Conservation (phyloP, 2,329 filamentous ascomycete species). For the Apiospora arundinis region DNA sequence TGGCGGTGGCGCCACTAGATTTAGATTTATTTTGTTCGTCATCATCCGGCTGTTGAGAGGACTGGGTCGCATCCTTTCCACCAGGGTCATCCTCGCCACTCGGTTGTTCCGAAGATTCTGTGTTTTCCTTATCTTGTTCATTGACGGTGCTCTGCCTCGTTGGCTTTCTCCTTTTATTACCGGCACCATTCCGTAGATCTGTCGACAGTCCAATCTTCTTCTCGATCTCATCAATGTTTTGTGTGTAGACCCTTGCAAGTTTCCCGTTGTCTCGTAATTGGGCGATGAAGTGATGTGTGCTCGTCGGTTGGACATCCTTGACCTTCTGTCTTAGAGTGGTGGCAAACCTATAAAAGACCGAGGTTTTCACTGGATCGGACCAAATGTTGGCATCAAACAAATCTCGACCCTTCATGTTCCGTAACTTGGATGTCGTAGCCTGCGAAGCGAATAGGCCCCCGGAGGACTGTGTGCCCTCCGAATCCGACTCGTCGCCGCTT, state of each 20-base stretch:
- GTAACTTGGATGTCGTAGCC: conserved; percentile 48
- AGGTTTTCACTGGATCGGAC: conserved; percentile 70
- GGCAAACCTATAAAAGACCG: conserved; percentile 75
- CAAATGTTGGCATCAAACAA: conserved; percentile 75
- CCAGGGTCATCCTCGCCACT: conserved; percentile 28
- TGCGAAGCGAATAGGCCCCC: conserved; percentile 50
- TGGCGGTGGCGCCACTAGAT: conserved; percentile 37
- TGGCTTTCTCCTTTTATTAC: conserved; percentile 60
- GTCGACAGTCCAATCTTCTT: conserved; percentile 72
- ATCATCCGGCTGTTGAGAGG: conserved; percentile 30
- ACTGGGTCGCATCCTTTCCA: conserved; percentile 30
- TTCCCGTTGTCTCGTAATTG: conserved; percentile 71
- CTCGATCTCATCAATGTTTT: conserved; percentile 78
- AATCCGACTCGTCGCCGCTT: conserved; percentile 46
- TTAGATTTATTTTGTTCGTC: conserved; percentile 28
- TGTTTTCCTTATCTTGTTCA: conserved; percentile 33
- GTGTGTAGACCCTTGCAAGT: conserved; percentile 74
- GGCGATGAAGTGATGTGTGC: conserved; percentile 72
- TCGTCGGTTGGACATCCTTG: conserved; percentile 66
- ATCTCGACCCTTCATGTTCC: conserved; percentile 73
- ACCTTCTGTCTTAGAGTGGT: conserved; percentile 71
- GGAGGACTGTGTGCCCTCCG: conserved; percentile 50
- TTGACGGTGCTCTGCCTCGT: conserved; percentile 38
- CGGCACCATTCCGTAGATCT: conserved; percentile 65
- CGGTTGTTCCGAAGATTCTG: conserved; percentile 37